Conservation (phyloP, 148 eudicot species). For the Rhododendron mucronatum region DNA sequence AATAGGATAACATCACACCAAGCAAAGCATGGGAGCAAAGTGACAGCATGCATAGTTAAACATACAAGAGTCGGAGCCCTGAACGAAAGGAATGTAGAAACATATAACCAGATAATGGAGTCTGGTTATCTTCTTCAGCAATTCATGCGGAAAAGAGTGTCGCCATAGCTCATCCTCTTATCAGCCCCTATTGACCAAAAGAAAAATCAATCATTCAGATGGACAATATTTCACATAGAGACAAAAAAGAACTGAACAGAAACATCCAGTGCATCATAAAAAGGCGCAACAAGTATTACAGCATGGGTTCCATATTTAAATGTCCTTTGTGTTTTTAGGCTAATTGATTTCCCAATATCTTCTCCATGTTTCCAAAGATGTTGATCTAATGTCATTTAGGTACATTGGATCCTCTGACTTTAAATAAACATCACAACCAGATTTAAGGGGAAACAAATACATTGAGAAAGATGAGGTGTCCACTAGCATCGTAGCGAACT, state of each 20-base stretch:
- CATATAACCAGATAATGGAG: constrained; percentile 10
- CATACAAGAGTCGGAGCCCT: neutral
- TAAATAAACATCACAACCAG: neutral
- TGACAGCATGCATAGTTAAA: constrained; percentile 13
- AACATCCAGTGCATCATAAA: neutral
- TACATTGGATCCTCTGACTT: neutral
- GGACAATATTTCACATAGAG: neutral
- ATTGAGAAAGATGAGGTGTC: neutral
- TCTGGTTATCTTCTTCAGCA: constrained; percentile 19
- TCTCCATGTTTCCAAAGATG: neutral
- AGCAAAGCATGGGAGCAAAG: constrained; percentile 4
- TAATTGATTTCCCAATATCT: neutral
- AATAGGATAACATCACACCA: neutral
- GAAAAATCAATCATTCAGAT: neutral
- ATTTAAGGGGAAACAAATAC: neutral
- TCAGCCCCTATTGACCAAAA: neutral
- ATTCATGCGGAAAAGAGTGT: neutral
- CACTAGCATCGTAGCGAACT: neutral
- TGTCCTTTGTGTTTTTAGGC: neutral
- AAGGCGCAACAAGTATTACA: neutral
- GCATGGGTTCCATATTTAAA: neutral
- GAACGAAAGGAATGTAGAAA: constrained; percentile 9
- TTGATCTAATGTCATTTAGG: neutral
- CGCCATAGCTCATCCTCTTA: constrained; percentile 3
- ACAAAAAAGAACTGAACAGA: neutral